These are phyloP conservation scores for Pulveroboletus ravenelii DNA, from an alignment of 768 basidiomycete genomes.

Conservation along the genomic window DNA sequence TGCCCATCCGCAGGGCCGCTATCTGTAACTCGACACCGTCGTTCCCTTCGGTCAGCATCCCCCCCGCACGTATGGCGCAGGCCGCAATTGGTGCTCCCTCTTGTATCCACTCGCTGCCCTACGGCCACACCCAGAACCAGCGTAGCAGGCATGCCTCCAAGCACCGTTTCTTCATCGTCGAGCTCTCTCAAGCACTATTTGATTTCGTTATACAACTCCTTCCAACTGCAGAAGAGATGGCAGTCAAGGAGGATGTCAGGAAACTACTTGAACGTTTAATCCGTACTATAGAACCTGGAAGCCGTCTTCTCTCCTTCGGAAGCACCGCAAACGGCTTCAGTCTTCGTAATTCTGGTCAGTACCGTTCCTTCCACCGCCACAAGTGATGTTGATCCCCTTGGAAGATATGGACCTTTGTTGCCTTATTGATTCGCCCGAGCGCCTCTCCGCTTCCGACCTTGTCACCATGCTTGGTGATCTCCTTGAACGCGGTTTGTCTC, in stretches of 20 bases:
- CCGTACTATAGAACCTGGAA: conserved; percentile 89
- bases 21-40: conserved; percentile 1
- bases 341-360: conserved; percentile 85
- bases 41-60: neutral
- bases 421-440: conserved; percentile 84
- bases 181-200: conserved; percentile 87
- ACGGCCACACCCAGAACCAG: conserved; percentile 32
- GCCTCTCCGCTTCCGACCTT: conserved; percentile 76
- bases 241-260: conserved; percentile 93
- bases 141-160: conserved; percentile 37
- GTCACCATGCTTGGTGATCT: conserved; percentile 92
- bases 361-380: conserved; percentile 4
- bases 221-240: conserved; percentile 84
- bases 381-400: conserved; percentile 6
- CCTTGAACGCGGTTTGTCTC: conserved; percentile 78
- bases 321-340: conserved; percentile 97
- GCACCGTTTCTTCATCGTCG: conserved; percentile 62
- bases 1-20: conserved; percentile 3
- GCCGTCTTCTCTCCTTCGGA: conserved; percentile 88
- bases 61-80: conserved; percentile 26
- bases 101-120: conserved; percentile 23
- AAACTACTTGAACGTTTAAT: conserved; percentile 94
- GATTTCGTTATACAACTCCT: conserved; percentile 92
- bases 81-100: conserved; percentile 20
- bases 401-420: conserved; percentile 99